Evolutionary conservation across 148 eudicot genomes (phyloP).

Genomic region (Cornus florida): DNA sequence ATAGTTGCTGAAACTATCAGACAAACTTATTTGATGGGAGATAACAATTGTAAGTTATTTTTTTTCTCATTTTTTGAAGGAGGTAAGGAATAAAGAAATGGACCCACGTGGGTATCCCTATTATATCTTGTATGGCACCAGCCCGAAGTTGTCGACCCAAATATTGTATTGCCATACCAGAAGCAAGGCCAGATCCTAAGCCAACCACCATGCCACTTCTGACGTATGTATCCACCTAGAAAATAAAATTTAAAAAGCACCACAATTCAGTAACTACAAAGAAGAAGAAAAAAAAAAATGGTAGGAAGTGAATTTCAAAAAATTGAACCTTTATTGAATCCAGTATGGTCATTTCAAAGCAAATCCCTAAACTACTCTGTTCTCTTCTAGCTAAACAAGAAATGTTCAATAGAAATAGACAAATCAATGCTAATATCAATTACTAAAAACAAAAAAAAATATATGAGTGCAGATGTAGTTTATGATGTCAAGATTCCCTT

Average conservation of each 20-base stretch:
- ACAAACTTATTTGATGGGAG: not conserved
- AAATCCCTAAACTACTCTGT: too few species aligned
- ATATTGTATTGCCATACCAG: constrained; percentile 32
- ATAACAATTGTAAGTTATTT: not conserved
- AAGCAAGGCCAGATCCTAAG: constrained; percentile 38
- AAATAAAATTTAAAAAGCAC: not conserved
- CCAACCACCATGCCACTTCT: constrained; percentile 42
- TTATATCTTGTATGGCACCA: constrained; percentile 29
- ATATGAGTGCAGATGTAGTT: too few species aligned
- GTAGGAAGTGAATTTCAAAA: not conserved
- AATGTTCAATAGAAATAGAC: too few species aligned
- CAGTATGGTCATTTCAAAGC: too few species aligned
- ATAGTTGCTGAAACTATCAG: not conserved
- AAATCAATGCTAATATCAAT: too few species aligned
- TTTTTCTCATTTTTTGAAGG: not conserved
- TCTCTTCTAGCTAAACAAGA: too few species aligned
- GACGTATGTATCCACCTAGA: constrained; percentile 35
- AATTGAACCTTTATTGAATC: not conserved
- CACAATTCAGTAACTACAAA: not conserved
- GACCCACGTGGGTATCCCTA: constrained; percentile 35
- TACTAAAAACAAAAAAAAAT: too few species aligned
- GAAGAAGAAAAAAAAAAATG: not conserved
- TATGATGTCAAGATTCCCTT: too few species aligned
- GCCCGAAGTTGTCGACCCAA: constrained; percentile 35
- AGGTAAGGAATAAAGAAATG: not conserved